Percentiles rank a stretch among this genome's conserved stretches.
Evolutionary conservation across 305 asterid genomes (phyloP).

Genomic region (Solanum hybrid): DNA sequence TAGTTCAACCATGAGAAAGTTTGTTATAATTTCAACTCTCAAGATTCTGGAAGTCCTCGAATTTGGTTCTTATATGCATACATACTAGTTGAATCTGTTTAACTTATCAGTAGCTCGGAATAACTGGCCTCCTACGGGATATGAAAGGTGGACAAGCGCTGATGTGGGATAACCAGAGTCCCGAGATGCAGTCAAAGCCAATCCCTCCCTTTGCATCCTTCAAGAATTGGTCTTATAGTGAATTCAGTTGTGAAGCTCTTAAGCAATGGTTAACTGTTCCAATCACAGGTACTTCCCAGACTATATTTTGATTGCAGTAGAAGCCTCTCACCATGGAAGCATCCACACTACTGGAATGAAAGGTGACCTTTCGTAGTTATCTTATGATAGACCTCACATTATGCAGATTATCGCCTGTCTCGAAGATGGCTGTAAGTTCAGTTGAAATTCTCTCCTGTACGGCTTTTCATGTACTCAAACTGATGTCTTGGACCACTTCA

Average conservation of each 20-base stretch:
- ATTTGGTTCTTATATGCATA: constrained; percentile 60
- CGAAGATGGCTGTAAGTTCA: too few species aligned
- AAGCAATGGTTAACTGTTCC: constrained; percentile 38
- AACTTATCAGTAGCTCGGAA: not conserved
- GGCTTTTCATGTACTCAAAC: too few species aligned
- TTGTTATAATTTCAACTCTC: not conserved
- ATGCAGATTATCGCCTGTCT: too few species aligned
- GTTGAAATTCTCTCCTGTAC: too few species aligned
- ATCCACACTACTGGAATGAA: too few species aligned
- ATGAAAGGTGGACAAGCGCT: constrained; percentile 68
- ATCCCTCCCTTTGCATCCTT: constrained; percentile 69
- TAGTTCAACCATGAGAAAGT: not conserved
- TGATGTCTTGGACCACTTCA: too few species aligned
- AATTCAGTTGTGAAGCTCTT: constrained; percentile 69
- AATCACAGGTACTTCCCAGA: constrained; percentile 64
- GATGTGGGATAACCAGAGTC: constrained; percentile 20
- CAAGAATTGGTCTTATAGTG: too few species aligned
- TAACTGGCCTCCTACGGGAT: constrained; percentile 43
- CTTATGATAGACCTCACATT: too few species aligned
- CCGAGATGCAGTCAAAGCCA: constrained; percentile 60
- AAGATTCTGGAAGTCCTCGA: constrained; percentile 49
- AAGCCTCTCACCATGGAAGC: constrained; percentile 32
- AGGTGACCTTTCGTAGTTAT: too few species aligned
- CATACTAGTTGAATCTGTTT: constrained; percentile 60
- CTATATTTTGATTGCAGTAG: constrained; percentile 69